These are phyloP conservation scores for Thraustotheca clavata DNA, from an alignment of 352 stramenopile species.

Conservation along the genomic window DNA sequence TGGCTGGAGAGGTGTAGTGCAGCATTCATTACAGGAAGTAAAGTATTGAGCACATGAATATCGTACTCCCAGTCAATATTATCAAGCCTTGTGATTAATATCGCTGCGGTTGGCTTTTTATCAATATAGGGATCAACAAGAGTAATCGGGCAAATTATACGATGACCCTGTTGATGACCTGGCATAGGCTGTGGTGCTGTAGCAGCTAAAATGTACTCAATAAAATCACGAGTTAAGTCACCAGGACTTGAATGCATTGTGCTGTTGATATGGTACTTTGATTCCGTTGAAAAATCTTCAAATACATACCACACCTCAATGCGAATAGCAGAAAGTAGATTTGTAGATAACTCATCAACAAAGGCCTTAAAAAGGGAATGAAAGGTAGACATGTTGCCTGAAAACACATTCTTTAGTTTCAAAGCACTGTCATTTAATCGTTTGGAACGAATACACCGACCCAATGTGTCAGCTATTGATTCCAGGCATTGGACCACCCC, in stretches of 20 bases:
- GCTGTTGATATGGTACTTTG: no score
- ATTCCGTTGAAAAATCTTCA: background rate
- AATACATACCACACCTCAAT: conserved; percentile 17
- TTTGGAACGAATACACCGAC: conserved; percentile 33
- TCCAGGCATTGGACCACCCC: conserved; percentile 47
- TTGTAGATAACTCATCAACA: conserved; percentile 30
- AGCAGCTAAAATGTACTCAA: no score
- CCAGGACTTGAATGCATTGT: no score
- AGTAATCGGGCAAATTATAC: no score
- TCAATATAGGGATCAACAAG: no score
- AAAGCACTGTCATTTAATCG: conserved; percentile 23
- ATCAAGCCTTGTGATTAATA: conserved; percentile 42
- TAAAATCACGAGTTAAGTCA: no score
- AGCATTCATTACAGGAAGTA: conserved; percentile 26
- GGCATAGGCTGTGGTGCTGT: no score
- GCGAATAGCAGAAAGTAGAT: conserved; percentile 32
- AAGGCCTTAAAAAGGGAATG: conserved; percentile 30
- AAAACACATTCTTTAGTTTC: conserved; percentile 35
- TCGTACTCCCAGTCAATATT: conserved; percentile 50
- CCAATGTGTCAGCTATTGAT: conserved; percentile 37
- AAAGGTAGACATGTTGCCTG: conserved; percentile 50
- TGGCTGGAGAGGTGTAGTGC: conserved; percentile 25
- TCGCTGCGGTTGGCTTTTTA: no score
- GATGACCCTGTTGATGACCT: no score
- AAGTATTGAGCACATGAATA: conserved; percentile 35